Base-by-base conservation (phyloP, 352 stramenopile species). In the Phytopythium mirpurense region DNA sequence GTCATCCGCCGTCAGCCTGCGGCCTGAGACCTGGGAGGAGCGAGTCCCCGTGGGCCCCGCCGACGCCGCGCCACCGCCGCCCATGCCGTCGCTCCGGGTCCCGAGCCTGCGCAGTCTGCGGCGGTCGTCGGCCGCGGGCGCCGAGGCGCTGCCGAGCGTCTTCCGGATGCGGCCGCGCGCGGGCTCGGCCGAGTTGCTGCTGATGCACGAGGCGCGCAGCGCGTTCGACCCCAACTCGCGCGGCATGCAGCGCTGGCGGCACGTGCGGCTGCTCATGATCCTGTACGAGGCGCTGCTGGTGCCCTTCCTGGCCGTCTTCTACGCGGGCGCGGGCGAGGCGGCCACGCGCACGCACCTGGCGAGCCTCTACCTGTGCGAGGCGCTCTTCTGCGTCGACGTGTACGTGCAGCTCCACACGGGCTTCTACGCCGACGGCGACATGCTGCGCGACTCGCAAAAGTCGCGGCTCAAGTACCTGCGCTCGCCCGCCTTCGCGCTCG, bases 241-340 rank as follows among this genome's bases (percentile, higher is more conserved):
- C 4, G 54, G 35, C 0, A 63, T 92, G 44, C 70, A 70, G 32
- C 43, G 58, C 0, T 92, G 81, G 81, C 63, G 82, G 14, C 72
- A 89, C 46, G 23, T 78, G 12, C 47, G 90, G 42, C 59, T 92
- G 23, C 31, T 67, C 5, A 68, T 63, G 2, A 42, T 85, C 5
- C 56, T 86, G 1, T 86, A 75, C 57, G 64, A 90, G 51, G 49
- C 63, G 19, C 87, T 87, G 40, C 37, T 78, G 15, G 42, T 88
- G 2, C 77, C 77, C 11, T 80, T 84, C 36, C 62, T 89, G 24
- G 48, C 45, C 0, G 48, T 15, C 11, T 19, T 37, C 34, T 16
- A 21, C 16, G 48, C 35, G 1, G 36, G n/a, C 12, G 24, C 15
- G 18, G 3, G 35, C 23, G 21, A 27, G 23, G 32, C 21, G 54